Evolutionary conservation across 345 rosid genomes (phyloP).

Genomic region (Raphanus raphanistrum): DNA sequence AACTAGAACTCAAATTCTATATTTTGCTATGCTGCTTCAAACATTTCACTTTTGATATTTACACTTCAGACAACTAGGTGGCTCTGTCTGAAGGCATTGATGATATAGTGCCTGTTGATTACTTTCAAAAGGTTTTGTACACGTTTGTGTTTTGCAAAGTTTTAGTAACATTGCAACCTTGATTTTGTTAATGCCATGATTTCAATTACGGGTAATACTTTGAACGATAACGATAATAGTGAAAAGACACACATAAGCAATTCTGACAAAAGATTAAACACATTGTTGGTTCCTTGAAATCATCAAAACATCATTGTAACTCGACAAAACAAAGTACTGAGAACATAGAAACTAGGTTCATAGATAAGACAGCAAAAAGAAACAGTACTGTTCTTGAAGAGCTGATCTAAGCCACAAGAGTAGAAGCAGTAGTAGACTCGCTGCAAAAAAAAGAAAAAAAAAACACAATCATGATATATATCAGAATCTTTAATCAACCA

Average conservation of each 20-base stretch:
- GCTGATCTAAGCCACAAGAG: constrained; percentile 52
- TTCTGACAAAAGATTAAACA: not conserved
- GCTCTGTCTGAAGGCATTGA: constrained; percentile 83
- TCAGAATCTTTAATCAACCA: not conserved
- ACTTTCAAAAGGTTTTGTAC: no score
- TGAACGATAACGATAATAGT: not conserved
- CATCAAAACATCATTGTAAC: constrained; percentile 2
- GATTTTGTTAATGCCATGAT: not conserved
- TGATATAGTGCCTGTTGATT: constrained; percentile 68
- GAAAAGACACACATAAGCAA: not conserved
- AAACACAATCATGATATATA: not conserved
- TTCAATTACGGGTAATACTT: no score
- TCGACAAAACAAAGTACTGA: not conserved
- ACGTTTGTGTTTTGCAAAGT: not conserved
- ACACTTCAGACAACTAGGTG: constrained; percentile 84
- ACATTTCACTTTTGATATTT: constrained; percentile 3
- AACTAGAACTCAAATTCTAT: no score
- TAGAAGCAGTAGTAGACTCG: constrained; percentile 65
- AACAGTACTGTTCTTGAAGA: not conserved
- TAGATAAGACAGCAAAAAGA: not conserved
- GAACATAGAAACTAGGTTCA: constrained; percentile 2
- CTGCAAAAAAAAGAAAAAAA: constrained; percentile 29
- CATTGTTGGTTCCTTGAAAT: not conserved
- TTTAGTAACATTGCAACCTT: not conserved
- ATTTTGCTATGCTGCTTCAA: not conserved